A percentile compares a stretch with the other conserved stretches of the same genome.
Conservation (phyloP, 108 stramenopile species). For the Epithemia pelagica region DNA sequence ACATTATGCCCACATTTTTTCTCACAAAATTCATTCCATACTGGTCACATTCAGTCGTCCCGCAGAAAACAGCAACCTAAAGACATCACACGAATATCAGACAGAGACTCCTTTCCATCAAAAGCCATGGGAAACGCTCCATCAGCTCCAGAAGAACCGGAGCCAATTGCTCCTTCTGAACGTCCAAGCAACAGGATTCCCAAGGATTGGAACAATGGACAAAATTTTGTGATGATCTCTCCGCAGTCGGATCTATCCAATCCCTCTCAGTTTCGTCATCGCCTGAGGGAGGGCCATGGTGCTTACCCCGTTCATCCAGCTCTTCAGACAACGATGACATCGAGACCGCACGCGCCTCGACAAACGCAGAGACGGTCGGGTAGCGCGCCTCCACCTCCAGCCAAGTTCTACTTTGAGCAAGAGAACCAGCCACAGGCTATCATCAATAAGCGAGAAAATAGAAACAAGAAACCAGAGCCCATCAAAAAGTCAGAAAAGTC, state of each 20-base stretch:
- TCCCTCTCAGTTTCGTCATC: conserved; percentile 14
- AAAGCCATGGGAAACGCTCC: not conserved
- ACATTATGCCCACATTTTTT: too few relatives aligned
- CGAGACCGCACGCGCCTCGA: not conserved
- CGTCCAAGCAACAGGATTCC: not conserved
- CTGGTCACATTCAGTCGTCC: too few relatives aligned
- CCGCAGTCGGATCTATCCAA: conserved; percentile 10
- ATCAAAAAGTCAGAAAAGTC: not conserved
- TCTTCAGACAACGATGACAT: too few relatives aligned
- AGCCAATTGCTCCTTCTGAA: not conserved
- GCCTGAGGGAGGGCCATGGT: not conserved
- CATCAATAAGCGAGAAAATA: too few relatives aligned
- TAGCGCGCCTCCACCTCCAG: not conserved
- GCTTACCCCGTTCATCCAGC: not conserved
- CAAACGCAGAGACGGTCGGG: not conserved
- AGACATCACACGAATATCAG: too few relatives aligned
- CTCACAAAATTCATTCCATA: too few relatives aligned
- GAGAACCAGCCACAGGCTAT: not conserved
- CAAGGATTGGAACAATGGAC: not conserved
- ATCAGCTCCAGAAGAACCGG: not conserved
- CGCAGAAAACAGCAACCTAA: too few relatives aligned
- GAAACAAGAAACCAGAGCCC: too few relatives aligned
- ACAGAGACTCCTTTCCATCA: too few relatives aligned
- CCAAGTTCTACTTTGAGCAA: not conserved
- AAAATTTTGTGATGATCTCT: not conserved